Evolutionary conservation across 345 rosid genomes (phyloP), one percentile per base, ranked within the genome.

Genomic region (Eucalyptus fibrosa): DNA sequence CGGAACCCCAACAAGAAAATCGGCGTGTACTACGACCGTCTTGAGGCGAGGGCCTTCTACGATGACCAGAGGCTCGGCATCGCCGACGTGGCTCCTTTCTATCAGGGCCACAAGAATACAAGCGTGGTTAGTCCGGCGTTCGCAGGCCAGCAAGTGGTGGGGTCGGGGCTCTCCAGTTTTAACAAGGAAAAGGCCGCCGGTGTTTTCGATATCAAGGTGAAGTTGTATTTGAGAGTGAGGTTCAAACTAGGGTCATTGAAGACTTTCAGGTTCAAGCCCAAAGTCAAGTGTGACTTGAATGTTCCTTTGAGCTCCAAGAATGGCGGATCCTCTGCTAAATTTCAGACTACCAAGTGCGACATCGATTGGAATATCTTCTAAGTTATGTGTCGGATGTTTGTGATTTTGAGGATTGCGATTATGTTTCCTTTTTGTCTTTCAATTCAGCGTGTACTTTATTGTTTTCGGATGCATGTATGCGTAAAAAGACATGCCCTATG

Each of bases 81-180:
- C n/a, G 59, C 30, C 18, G 9, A 50, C 26, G 86, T 94, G 67
- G 56, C 88, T 45, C 94, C 97, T 24, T 96, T 97, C 87, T 97
- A 95, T 50, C 98, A 97, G 88, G 99, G 98, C 37, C 96, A 94
- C 92, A 97, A 96, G 92, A 96, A 91, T 56, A 96, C 98, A 10
- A 97, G 94, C 32, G 56, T 89, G 56, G 90, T 96, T 89, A 90
- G 32, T 24, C 89, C 96, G 12, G 87, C 30, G 44, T 94, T 96
- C 82, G 53, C 65, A 17, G 96, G 98, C 12, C 91, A 93, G 82
- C 69, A 91, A 4, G 1, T 89, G 37, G 89, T 94, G 30, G 16
- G 91, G 34, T 88, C 92, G 16, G 91, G 85, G 30, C 18, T 88
- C 10, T n/a, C 91, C 8, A 88, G 90, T 26, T 95, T 88, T 51